Conservation (phyloP, 257 asterid species). For the Capsicum rhomboideum region DNA sequence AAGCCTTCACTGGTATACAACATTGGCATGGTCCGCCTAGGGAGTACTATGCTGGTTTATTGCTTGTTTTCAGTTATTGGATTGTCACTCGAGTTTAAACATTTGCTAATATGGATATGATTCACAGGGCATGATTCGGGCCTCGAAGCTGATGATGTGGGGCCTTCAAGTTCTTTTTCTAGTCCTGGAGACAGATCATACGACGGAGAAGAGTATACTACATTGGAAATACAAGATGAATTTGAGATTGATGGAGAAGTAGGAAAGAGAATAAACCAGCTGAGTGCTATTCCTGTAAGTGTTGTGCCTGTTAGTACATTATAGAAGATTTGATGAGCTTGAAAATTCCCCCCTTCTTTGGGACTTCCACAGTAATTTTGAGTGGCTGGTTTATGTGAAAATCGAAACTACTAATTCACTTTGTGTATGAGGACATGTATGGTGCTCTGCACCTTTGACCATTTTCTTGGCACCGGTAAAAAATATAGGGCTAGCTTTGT, state of each 20-base stretch:
- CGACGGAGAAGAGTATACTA: constrained; percentile 49
- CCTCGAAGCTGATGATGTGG: constrained; percentile 43
- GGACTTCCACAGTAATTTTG: neutral
- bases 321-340: neutral
- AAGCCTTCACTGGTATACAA: constrained; percentile 24
- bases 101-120: constrained; percentile 9
- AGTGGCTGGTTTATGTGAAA: neutral
- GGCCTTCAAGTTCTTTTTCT: constrained; percentile 46
- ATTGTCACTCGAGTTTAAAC: neutral
- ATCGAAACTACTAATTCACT: neutral
- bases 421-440: neutral
- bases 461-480: neutral
- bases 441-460: neutral
- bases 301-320: neutral
- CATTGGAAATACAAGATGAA: constrained; percentile 74
- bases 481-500: neutral
- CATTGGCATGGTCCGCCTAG: constrained; percentile 54
- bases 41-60: constrained; percentile 40
- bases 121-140: constrained; percentile 40
- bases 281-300: constrained; percentile 80
- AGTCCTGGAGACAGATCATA: constrained; percentile 68
- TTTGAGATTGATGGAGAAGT: constrained; percentile 87
- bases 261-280: constrained; percentile 71
- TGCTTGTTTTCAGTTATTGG: constrained; percentile 3
- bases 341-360: neutral